Base-by-base conservation (phyloP, 75 land plant genomes). In the Pinus tabuliformis region DNA sequence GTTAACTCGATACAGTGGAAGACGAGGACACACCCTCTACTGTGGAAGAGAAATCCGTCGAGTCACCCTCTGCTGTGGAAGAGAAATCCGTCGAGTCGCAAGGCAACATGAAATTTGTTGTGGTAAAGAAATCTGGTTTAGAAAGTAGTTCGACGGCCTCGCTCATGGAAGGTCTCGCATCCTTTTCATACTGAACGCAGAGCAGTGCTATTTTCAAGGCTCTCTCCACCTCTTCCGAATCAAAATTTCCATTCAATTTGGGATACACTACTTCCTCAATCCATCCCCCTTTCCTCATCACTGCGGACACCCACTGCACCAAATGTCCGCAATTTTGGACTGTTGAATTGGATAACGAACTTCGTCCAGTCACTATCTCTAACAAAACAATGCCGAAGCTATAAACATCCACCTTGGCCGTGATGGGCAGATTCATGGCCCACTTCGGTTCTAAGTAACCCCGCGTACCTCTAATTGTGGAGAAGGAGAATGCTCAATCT, bases 371-470 rank as follows among this genome's bases (percentile, higher is more conserved):
- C 11, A 86, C 86, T 3, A 92, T 73, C 77, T 92, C 95, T 61
- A 92, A 77, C 61, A 92, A 68, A 59, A 90, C 87, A 90, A 90
- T 83, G 3, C 95, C 95, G 59, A 81, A 92, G 77, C 93, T 30
- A 78, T 90, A 92, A 3, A 92, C 95, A 52, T 92, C 95, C 6
- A 86, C 88, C 77, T 92, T 92, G 8, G 87, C 64, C 2, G 91
- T 86, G 57, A 86, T 86, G 4, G 79, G 77, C 7, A 77, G 81
- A 28, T 36, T 56, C 24, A 73, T 68, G 1, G 81, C 62, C 88
- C 88, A 86, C 60, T 90, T 92, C 3, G 90, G 92, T 36, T 92
- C 95, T 86, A 92, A 73, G 80, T 92, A 92, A 24, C 93, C 95
- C 4, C 83, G 85, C n/a, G 91, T 90, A 36, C 93, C 95, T 26